Evolutionary conservation across 2,329 filamentous ascomycete species (phyloP).

Genomic region (Arthrocladium fulminans): DNA sequence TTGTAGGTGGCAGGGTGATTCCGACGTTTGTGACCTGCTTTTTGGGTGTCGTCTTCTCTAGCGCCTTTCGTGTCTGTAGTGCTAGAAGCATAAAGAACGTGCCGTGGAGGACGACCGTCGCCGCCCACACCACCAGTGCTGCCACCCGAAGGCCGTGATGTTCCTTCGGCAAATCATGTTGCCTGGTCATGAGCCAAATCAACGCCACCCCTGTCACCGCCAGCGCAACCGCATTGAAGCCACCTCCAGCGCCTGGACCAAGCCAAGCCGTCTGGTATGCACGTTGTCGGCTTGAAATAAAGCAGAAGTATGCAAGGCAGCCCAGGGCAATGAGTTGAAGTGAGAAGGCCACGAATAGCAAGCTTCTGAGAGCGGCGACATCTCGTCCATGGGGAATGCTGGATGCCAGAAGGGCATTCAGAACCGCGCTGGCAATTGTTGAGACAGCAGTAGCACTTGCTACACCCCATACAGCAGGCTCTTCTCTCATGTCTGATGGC

Average conservation of each 20-base stretch:
- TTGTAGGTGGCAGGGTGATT: slow-evolving; percentile 13
- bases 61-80: slow-evolving; percentile 15
- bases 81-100: slow-evolving; percentile 15
- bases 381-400: slow-evolving; percentile 7
- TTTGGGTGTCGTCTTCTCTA: slow-evolving; percentile 12
- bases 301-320: slow-evolving; percentile 13
- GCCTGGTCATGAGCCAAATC: slow-evolving; percentile 16
- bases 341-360: slow-evolving; percentile 19
- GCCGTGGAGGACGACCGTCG: slow-evolving; percentile 11
- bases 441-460: slow-evolving; percentile 15
- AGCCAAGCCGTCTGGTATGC: neutral
- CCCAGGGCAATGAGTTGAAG: slow-evolving; percentile 14
- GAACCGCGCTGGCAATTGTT: slow-evolving; percentile 15
- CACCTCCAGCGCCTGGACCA: slow-evolving; percentile 1
- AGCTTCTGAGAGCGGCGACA: slow-evolving; percentile 13
- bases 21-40: slow-evolving; percentile 16
- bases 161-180: slow-evolving; percentile 12
- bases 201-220: slow-evolving; percentile 15
- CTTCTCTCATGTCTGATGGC: neutral
- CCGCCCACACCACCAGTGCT: slow-evolving; percentile 20
- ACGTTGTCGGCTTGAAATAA: slow-evolving; percentile 9
- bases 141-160: slow-evolving; percentile 13
- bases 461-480: slow-evolving; percentile 16
- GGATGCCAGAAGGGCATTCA: slow-evolving; percentile 18
- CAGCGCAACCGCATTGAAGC: slow-evolving; percentile 6